Conservation (phyloP, 495 filamentous ascomycete species). For the Aspergillus taichungensis region DNA sequence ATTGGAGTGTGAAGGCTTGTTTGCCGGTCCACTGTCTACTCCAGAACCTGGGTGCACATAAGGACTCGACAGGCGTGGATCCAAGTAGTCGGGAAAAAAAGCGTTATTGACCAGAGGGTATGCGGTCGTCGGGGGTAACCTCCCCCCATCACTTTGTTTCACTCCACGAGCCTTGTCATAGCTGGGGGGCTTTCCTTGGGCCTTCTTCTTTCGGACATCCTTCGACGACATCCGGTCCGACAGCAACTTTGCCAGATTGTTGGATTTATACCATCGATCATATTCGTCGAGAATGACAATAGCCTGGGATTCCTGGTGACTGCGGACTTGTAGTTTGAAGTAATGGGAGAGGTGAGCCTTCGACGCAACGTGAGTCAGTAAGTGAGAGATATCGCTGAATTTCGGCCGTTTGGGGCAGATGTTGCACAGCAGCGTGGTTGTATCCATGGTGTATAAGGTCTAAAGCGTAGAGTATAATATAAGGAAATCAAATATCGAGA, state of each 20-base stretch:
- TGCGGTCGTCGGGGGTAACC: not conserved
- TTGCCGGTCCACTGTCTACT: not conserved
- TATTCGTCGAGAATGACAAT: constrained; percentile 47
- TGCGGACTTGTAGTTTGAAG: constrained; percentile 61
- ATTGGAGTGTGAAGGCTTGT: not conserved
- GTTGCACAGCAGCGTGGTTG: constrained; percentile 62
- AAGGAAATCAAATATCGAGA: constrained; percentile 5
- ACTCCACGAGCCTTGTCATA: constrained; percentile 2
- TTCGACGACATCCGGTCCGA: constrained; percentile 63
- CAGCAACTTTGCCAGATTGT: constrained; percentile 57
- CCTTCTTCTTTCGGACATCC: constrained; percentile 48
- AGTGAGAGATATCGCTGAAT: constrained; percentile 83
- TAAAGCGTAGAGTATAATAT: constrained; percentile 3
- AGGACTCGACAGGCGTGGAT: constrained; percentile 26
- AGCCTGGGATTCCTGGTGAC: constrained; percentile 45
- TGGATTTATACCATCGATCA: constrained; percentile 58
- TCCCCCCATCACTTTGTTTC: constrained; percentile 2
- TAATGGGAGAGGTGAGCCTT: constrained; percentile 73
- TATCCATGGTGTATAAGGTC: constrained; percentile 29
- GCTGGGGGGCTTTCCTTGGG: constrained; percentile 9
- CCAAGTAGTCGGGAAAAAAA: constrained; percentile 20
- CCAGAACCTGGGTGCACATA: constrained; percentile 2
- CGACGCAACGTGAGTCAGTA: constrained; percentile 79
- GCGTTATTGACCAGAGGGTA: not conserved
- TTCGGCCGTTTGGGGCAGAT: constrained; percentile 67